A percentile compares a stretch with the other conserved stretches of the same genome.
These are phyloP conservation scores for Knoxia roxburghii DNA, from an alignment of 257 asterid species.

Conservation along the genomic window DNA sequence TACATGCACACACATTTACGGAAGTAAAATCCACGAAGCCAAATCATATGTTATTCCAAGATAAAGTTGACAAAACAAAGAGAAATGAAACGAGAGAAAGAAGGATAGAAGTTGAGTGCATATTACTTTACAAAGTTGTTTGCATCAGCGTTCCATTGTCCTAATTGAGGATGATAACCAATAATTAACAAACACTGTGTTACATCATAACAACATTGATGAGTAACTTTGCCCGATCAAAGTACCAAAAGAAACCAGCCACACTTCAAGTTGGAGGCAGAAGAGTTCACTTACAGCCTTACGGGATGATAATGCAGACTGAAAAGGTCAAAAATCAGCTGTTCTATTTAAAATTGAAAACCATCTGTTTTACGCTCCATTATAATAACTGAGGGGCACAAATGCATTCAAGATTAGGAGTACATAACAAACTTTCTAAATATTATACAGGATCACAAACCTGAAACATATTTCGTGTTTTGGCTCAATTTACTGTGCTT, in stretches of 20 bases:
- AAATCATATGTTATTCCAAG: background rate
- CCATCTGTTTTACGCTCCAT: too few relatives aligned
- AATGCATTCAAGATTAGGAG: background rate
- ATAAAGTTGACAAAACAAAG: background rate
- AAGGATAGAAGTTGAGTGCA: background rate
- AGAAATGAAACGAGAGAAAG: background rate
- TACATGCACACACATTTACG: background rate
- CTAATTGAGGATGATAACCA: background rate
- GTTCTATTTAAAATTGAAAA: too few relatives aligned
- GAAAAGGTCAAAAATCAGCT: too few relatives aligned
- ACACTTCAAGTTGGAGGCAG: too few relatives aligned
- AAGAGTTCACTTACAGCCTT: too few relatives aligned
- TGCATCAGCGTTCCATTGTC: background rate
- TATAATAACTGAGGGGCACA: background rate
- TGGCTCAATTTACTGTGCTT: too few relatives aligned
- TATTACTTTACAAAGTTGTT: background rate
- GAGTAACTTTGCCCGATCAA: too few relatives aligned
- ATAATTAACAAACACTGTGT: background rate
- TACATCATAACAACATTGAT: too few relatives aligned
- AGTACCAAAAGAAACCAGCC: too few relatives aligned
- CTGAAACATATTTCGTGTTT: too few relatives aligned
- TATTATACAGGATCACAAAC: too few relatives aligned
- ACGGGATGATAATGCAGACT: too few relatives aligned
- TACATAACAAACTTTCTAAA: background rate
- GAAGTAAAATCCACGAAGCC: background rate